Evolutionary conservation across 2,329 filamentous ascomycete species (phyloP).

Genomic region (Botrytis galanthina): DNA sequence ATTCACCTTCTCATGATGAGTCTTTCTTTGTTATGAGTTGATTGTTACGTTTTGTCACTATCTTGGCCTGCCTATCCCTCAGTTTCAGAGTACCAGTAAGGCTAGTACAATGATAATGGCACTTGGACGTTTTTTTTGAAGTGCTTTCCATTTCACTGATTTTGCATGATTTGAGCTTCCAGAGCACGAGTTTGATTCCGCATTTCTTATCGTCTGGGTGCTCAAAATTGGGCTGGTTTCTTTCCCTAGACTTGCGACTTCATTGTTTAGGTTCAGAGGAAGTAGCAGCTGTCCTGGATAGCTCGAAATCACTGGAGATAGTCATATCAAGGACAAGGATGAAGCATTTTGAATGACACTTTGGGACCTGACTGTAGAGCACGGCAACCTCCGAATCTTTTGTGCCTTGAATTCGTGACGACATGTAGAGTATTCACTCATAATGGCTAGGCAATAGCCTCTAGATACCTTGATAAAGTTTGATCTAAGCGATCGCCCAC

Average conservation of each 20-base stretch:
- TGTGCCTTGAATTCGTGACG: background rate
- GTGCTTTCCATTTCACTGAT: background rate
- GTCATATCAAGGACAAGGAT: background rate
- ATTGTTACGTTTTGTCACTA: background rate
- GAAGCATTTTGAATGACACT: background rate
- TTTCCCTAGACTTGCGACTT: background rate
- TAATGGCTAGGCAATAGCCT: background rate
- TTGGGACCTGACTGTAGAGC: background rate
- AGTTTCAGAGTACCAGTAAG: background rate
- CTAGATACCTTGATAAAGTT: background rate
- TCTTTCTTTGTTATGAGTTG: background rate
- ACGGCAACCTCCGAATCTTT: too few species aligned
- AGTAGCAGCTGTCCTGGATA: background rate
- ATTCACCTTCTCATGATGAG: background rate
- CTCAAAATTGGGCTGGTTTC: background rate
- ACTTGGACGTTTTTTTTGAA: too few species aligned
- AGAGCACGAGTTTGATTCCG: background rate
- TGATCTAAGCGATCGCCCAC: background rate
- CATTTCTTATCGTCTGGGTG: too few species aligned
- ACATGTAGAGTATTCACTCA: slow-evolving; percentile 4
- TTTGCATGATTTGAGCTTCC: background rate
- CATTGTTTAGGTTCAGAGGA: background rate
- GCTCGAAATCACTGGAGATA: background rate
- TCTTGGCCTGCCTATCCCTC: background rate
- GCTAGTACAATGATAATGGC: background rate